Percentiles rank a stretch among this genome's conserved stretches.
Evolutionary conservation across 768 basidiomycete species (phyloP).

Genomic region (Infundibulicybe gibba): DNA sequence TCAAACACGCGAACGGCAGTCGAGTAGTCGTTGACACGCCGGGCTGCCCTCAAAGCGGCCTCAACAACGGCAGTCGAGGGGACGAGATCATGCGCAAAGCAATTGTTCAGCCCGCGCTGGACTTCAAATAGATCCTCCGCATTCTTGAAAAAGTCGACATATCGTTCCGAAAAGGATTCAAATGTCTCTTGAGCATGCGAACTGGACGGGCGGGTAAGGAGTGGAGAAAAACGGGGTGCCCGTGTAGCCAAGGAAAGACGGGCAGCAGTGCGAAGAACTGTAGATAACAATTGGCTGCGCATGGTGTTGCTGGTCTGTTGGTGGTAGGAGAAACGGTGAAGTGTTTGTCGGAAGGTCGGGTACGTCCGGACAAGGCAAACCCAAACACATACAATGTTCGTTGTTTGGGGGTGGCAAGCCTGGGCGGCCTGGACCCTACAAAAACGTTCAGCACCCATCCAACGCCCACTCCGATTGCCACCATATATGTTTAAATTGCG

Average conservation of each 20-base stretch:
- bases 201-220: constrained; percentile 43
- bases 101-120: constrained; percentile 98
- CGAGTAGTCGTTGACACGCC: constrained; percentile 94
- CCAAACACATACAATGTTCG: too few species aligned
- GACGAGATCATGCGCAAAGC: constrained; percentile 97
- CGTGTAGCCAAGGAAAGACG: constrained; percentile 40
- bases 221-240: constrained; percentile 33
- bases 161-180: constrained; percentile 92
- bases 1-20: constrained; percentile 96
- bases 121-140: constrained; percentile 98
- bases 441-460: too few species aligned
- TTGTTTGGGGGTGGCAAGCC: too few species aligned
- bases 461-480: too few species aligned
- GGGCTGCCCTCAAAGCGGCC: constrained; percentile 81
- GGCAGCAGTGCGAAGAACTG: constrained; percentile 56
- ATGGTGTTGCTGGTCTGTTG: constrained; percentile 30
- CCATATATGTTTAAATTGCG: too few species aligned
- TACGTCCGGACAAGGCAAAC: too few species aligned
- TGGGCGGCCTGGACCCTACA: too few species aligned
- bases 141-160: constrained; percentile 88
- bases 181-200: constrained; percentile 88
- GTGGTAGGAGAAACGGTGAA: too few species aligned
- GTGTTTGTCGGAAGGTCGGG: too few species aligned
- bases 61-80: constrained; percentile 82
- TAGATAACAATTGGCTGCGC: constrained; percentile 57